Evolutionary conservation across 2,329 filamentous ascomycete species (phyloP).

Genomic region (Pyrenophora teres): DNA sequence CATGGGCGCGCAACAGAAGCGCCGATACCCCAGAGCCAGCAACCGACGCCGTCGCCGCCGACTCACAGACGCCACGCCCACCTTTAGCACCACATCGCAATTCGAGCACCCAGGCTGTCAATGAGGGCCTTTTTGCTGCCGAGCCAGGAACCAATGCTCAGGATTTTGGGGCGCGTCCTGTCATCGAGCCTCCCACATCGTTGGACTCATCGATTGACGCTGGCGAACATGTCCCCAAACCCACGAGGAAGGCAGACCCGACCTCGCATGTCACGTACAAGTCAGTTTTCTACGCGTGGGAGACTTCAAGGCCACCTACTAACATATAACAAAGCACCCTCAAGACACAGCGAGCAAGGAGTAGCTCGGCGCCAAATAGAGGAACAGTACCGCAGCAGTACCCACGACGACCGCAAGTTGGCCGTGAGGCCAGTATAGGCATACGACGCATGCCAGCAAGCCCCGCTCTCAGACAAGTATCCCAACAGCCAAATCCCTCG

Average conservation of each 20-base stretch:
- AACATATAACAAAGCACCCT: slow-evolving; percentile 20
- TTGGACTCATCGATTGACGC: slow-evolving; percentile 45
- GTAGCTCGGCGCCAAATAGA: slow-evolving; percentile 33
- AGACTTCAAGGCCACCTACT: slow-evolving; percentile 19
- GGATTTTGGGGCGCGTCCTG: slow-evolving; percentile 41
- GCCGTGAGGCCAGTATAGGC: slow-evolving; percentile 44
- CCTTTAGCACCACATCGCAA: slow-evolving; percentile 39
- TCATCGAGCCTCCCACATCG: slow-evolving; percentile 40
- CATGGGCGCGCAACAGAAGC: slow-evolving; percentile 41
- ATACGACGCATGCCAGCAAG: slow-evolving; percentile 42
- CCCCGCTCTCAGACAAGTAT: slow-evolving; percentile 27
- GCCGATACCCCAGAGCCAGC: slow-evolving; percentile 35
- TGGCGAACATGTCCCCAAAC: slow-evolving; percentile 36
- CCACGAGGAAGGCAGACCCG: slow-evolving; percentile 26
- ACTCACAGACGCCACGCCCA: slow-evolving; percentile 36
- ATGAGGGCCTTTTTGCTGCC: slow-evolving; percentile 37
- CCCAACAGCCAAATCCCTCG: slow-evolving; percentile 27
- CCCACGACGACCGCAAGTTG: slow-evolving; percentile 32
- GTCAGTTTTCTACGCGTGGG: slow-evolving; percentile 16
- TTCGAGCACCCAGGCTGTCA: slow-evolving; percentile 38
- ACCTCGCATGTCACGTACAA: slow-evolving; percentile 24
- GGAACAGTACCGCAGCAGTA: slow-evolving; percentile 23
- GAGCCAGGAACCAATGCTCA: slow-evolving; percentile 38
- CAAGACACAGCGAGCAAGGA: slow-evolving; percentile 27
- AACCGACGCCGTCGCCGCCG: slow-evolving; percentile 30